phyloP scores from a whole-genome alignment of 441 rosid genomes.

The Biscutella laevigata region DNA sequence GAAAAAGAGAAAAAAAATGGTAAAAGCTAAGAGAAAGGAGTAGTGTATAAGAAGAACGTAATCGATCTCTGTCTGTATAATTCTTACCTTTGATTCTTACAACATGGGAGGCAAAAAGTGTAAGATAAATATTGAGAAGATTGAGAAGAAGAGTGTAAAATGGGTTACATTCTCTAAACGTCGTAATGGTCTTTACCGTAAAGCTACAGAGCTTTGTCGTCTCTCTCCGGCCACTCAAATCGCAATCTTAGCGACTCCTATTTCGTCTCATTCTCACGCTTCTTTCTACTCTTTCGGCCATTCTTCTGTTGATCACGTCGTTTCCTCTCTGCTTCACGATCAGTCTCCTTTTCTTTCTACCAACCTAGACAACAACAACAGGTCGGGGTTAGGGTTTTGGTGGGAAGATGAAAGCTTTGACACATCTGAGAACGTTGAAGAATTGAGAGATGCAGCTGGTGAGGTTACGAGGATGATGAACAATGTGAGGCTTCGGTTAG shows the following conservation, averaged over 20 bases:
- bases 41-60: too few relatives aligned
- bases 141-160: neutral
- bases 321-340: slow-evolving; percentile 6
- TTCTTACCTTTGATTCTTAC: neutral
- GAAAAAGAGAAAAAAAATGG: too few relatives aligned
- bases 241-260: slow-evolving; percentile 17
- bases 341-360: neutral
- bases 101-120: slow-evolving; percentile 12
- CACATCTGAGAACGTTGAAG: neutral
- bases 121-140: neutral
- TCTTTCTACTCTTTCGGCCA: slow-evolving; percentile 25
- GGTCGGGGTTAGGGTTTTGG: slow-evolving; percentile 12
- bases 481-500: neutral
- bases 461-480: slow-evolving; percentile 4
- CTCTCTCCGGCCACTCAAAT: slow-evolving; percentile 8
- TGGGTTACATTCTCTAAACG: slow-evolving; percentile 16
- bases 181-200: slow-evolving; percentile 11
- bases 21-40: too few relatives aligned
- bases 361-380: neutral
- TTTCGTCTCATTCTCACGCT: slow-evolving; percentile 11
- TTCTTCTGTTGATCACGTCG: slow-evolving; percentile 17
- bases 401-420: slow-evolving; percentile 14
- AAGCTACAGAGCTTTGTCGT: slow-evolving; percentile 19
- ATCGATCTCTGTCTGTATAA: neutral
- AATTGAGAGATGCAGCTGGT: neutral